A percentile compares a stretch with the other conserved stretches of the same genome.
phyloP scores from a whole-genome alignment of 2,329 filamentous ascomycete species.

The Aspergillus bombycis region DNA sequence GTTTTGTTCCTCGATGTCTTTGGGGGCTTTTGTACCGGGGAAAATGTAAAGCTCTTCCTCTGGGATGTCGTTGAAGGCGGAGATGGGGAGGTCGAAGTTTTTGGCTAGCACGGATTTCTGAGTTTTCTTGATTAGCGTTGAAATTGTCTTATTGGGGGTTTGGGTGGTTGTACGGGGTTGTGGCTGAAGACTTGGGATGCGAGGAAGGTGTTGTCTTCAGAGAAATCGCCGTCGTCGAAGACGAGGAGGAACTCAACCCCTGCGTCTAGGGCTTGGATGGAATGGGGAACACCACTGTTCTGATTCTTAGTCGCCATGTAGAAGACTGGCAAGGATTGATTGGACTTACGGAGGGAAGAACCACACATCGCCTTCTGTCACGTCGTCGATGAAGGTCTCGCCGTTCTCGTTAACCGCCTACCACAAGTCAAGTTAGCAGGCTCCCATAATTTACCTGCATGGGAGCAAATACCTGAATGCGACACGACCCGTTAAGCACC shows the following conservation, averaged over 20 bases:
- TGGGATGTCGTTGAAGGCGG: slow-evolving; percentile 65
- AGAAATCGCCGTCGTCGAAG: slow-evolving; percentile 63
- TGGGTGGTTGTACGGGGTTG: slow-evolving; percentile 31
- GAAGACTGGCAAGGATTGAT: not conserved
- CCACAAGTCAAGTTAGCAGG: not conserved
- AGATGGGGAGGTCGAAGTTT: slow-evolving; percentile 54
- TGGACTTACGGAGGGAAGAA: slow-evolving; percentile 67
- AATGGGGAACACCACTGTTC: slow-evolving; percentile 68
- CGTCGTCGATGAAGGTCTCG: slow-evolving; percentile 75
- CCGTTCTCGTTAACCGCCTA: slow-evolving; percentile 58
- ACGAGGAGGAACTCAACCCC: slow-evolving; percentile 68
- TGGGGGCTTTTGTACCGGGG: slow-evolving; percentile 65
- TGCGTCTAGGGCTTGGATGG: slow-evolving; percentile 71
- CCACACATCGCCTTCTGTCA: slow-evolving; percentile 77
- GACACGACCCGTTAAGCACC: slow-evolving; percentile 42
- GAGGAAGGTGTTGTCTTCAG: slow-evolving; percentile 75
- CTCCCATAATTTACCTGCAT: not conserved
- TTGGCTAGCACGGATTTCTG: slow-evolving; percentile 57
- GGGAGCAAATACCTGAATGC: slow-evolving; percentile 33
- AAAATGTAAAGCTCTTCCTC: slow-evolving; percentile 75
- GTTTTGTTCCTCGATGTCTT: slow-evolving; percentile 66
- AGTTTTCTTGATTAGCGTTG: not conserved
- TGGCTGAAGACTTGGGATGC: slow-evolving; percentile 64
- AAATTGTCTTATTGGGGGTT: not conserved
- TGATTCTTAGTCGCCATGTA: not conserved